These are phyloP conservation scores for Brassica nigra DNA, from an alignment of 345 rosid genomes.

Conservation along the genomic window DNA sequence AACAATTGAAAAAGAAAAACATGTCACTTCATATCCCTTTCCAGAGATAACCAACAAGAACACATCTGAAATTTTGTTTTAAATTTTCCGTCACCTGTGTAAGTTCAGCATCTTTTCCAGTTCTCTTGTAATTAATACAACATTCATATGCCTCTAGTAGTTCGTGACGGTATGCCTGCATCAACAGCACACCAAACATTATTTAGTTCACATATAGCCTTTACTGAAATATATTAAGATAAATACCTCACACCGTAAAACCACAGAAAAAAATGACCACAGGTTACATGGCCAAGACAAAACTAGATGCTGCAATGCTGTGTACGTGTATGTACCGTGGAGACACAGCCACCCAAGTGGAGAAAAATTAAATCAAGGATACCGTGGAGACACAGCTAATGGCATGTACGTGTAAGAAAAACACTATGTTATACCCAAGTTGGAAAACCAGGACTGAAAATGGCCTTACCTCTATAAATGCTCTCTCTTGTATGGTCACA, in stretches of 20 bases:
- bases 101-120: slow-evolving; percentile 94
- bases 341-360: too few relatives aligned
- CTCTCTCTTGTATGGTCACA: too few relatives aligned
- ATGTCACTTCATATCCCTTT: slow-evolving; percentile 15
- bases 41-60: slow-evolving; percentile 11
- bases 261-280: background rate
- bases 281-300: slow-evolving; percentile 11
- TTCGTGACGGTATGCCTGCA: slow-evolving; percentile 87
- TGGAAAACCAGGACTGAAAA: too few relatives aligned
- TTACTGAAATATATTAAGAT: background rate
- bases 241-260: slow-evolving; percentile 9
- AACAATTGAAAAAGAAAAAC: slow-evolving; percentile 10
- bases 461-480: too few relatives aligned
- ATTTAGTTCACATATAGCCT: slow-evolving; percentile 9
- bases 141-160: slow-evolving; percentile 89
- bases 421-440: too few relatives aligned
- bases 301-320: slow-evolving; percentile 8
- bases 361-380: too few relatives aligned
- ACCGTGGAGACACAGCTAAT: too few relatives aligned
- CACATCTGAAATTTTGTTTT: background rate
- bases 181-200: slow-evolving; percentile 25
- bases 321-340: slow-evolving; percentile 29
- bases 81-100: slow-evolving; percentile 60
- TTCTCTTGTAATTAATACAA: slow-evolving; percentile 82
- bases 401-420: too few relatives aligned